Evolutionary conservation across 352 stramenopile species (phyloP).

Genomic region (Phytophthora multivora): DNA sequence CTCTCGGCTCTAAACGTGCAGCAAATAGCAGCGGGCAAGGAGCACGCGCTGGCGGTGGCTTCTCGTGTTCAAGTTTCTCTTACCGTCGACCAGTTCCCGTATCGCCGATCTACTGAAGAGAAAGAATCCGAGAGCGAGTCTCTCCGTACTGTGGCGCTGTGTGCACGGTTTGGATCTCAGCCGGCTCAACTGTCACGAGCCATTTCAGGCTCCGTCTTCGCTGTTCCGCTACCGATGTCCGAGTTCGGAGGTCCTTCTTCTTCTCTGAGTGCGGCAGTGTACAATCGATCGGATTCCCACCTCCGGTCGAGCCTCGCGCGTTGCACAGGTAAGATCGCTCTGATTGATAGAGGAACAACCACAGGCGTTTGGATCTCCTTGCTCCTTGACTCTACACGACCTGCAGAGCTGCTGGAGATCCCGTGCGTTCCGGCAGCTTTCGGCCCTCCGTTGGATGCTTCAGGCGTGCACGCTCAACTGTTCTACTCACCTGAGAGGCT

Average conservation of each 20-base stretch:
- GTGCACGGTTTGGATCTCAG: conserved; percentile 55
- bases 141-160: conserved; percentile 48
- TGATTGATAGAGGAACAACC: conserved; percentile 59
- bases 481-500: conserved; percentile 79
- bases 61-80: conserved; percentile 56
- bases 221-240: conserved; percentile 13
- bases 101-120: conserved; percentile 16
- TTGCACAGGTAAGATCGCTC: conserved; percentile 56
- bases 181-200: conserved; percentile 47
- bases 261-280: conserved; percentile 40
- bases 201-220: conserved; percentile 41
- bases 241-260: conserved; percentile 19
- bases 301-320: conserved; percentile 47
- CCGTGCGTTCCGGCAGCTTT: conserved; percentile 64
- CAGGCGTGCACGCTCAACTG: conserved; percentile 43
- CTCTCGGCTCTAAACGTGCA: conserved; percentile 56
- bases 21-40: conserved; percentile 55
- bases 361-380: conserved; percentile 65
- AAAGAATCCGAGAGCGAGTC: conserved; percentile 22
- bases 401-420: conserved; percentile 51
- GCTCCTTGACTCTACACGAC: conserved; percentile 22
- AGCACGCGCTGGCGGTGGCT: conserved; percentile 63
- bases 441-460: conserved; percentile 43
- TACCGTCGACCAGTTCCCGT: conserved; percentile 39
- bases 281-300: conserved; percentile 52